A percentile compares a stretch with the other conserved stretches of the same genome.
phyloP scores from a whole-genome alignment of 495 filamentous ascomycete genomes.

The Neurospora africana region DNA sequence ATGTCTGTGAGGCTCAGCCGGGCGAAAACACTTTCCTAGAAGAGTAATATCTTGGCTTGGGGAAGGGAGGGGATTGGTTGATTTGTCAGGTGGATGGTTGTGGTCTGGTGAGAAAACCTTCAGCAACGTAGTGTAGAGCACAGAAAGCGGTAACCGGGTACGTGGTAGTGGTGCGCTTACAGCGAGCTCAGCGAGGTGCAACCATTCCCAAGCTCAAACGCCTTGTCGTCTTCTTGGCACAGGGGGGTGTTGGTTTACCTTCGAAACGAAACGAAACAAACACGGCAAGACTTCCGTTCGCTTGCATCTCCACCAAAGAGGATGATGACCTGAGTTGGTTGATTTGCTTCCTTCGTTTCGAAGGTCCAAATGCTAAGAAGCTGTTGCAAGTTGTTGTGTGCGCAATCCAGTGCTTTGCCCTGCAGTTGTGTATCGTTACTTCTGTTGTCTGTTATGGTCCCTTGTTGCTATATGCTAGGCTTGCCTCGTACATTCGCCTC shows the following conservation, averaged over 20 bases:
- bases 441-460: not conserved
- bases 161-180: not conserved
- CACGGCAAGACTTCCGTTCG: not conserved
- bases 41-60: not conserved
- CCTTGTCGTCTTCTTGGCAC: not conserved
- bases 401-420: not conserved
- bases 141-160: not conserved
- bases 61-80: not conserved
- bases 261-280: not conserved
- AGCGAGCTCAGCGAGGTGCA: not conserved
- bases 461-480: not conserved
- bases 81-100: too few species aligned
- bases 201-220: not conserved
- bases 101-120: too few species aligned
- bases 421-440: not conserved
- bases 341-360: not conserved
- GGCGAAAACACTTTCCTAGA: not conserved
- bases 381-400: not conserved
- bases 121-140: too few species aligned
- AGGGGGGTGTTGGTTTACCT: not conserved
- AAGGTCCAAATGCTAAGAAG: not conserved
- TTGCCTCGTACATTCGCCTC: not conserved
- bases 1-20: not conserved
- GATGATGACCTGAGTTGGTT: not conserved
- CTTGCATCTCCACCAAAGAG: not conserved